phyloP scores from a whole-genome alignment of 1,284 basidiomycete genomes.

The Heimioporus punctisporus region DNA sequence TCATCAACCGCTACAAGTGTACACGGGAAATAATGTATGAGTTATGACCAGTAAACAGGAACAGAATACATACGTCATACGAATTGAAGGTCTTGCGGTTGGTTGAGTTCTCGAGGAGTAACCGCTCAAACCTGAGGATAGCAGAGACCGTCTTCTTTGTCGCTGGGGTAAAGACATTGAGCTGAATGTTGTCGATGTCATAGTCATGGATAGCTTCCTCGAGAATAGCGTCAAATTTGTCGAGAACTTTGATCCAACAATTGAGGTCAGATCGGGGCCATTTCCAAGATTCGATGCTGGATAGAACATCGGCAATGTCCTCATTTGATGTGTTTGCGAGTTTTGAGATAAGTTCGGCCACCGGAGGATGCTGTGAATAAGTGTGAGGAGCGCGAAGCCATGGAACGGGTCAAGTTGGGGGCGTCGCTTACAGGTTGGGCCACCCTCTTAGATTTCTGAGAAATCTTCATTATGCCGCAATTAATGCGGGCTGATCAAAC shows the following conservation, averaged over 20 bases:
- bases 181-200: slow-evolving; percentile 81
- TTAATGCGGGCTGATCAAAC: slow-evolving; percentile 44
- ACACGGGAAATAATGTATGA: slow-evolving; percentile 11
- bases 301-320: slow-evolving; percentile 64
- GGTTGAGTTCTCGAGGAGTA: slow-evolving; percentile 97
- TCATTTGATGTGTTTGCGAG: slow-evolving; percentile 67
- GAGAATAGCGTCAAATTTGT: slow-evolving; percentile 93
- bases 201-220: slow-evolving; percentile 86
- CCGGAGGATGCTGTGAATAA: slow-evolving; percentile 65
- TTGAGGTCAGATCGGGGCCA: slow-evolving; percentile 98
- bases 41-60: slow-evolving; percentile 9
- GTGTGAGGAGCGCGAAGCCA: slow-evolving; percentile 27
- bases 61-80: slow-evolving; percentile 80
- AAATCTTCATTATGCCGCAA: slow-evolving; percentile 75
- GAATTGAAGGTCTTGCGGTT: slow-evolving; percentile 97
- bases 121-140: slow-evolving; percentile 86
- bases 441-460: slow-evolving; percentile 77
- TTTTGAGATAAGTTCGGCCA: slow-evolving; percentile 73
- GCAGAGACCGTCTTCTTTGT: slow-evolving; percentile 82
- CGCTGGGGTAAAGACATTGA: slow-evolving; percentile 76
- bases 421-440: slow-evolving; percentile 56
- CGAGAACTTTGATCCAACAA: slow-evolving; percentile 94
- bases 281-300: slow-evolving; percentile 80
- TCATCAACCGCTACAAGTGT: slow-evolving; percentile 77
- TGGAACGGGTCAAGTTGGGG: slow-evolving; percentile 19